Evolutionary conservation across 768 basidiomycete species (phyloP), one percentile per base, ranked within the genome.

Genomic region (Hygrocybe punicea): DNA sequence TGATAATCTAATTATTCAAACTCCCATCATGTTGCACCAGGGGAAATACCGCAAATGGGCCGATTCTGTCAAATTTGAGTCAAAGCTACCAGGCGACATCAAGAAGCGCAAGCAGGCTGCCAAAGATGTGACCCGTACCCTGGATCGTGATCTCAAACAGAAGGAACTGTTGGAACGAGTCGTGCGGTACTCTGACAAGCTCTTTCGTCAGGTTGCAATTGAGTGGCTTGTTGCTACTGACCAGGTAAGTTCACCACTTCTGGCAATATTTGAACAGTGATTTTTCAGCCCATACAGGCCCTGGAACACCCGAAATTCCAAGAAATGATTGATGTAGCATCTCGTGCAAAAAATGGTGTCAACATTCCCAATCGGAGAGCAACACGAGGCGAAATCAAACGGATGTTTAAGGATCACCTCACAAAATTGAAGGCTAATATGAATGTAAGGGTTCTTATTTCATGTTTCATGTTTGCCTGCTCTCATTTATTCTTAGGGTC

Each of bases 201-300:
- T 62, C 1, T 76, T 74, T 55, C 34, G 50, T 9, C 35, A 67
- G 19, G 70, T 67, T 2, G 72, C 71, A 1, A 59, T 71, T 17
- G 61, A 76, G 52, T 77, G 76, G 74, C 60, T 77, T 6, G 60
- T 73, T 24, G 62, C 62, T 16, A 76, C 73, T 9, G 67, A 77
- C 59, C 73, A 77, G 29, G 29, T 29, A 29, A 29, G 29, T 29
- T 69, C 74, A 75, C 55, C 19, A 34, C 33, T 14, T 29, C 29
- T 29, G 29, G 29, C 29, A 4, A 29, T 29, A 29, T 29, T 8
- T 29, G 29, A 29, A 29, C 29, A 29, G 29, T 29, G 4, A 29
- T 29, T 29, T 29, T n/a, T 29, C 29, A 29, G 29, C 29, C 29
- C 8, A 29, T 29, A 29, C 29, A 29, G 29, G 29, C 29, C 4